Percentiles rank a stretch among this genome's conserved stretches.
Conservation (phyloP, 1,284 basidiomycete genomes). For the Apiotrichum montevideense region DNA sequence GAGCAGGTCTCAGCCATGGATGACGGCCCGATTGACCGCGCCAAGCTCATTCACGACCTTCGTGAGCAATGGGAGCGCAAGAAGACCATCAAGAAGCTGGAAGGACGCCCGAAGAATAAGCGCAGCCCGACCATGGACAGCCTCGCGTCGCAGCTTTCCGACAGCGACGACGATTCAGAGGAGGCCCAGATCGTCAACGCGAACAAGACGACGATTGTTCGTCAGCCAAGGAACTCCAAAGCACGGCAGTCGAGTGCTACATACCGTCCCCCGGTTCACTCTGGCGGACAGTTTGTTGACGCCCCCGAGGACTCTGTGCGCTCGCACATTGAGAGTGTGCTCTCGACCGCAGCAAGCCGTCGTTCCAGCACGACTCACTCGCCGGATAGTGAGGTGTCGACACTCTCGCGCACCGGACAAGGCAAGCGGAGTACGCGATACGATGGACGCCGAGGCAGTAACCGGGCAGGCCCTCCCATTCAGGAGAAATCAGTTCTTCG, state of each 20-base stretch:
- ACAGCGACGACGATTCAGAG: slow-evolving; percentile 42
- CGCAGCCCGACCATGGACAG: slow-evolving; percentile 35
- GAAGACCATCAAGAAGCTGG: slow-evolving; percentile 78
- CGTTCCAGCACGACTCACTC: background rate
- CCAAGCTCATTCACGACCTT: slow-evolving; percentile 70
- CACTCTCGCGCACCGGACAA: background rate
- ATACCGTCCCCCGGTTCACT: slow-evolving; percentile 18
- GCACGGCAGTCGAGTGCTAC: background rate
- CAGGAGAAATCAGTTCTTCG: slow-evolving; percentile 40
- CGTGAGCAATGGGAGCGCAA: slow-evolving; percentile 69
- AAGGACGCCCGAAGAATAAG: slow-evolving; percentile 51
- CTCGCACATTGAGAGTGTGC: slow-evolving; percentile 73
- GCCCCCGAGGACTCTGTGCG: slow-evolving; percentile 80
- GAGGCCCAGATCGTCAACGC: slow-evolving; percentile 42
- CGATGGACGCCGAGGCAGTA: slow-evolving; percentile 6
- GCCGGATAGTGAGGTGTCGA: no score
- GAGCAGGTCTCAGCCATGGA: slow-evolving; percentile 60
- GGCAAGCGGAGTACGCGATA: slow-evolving; percentile 24
- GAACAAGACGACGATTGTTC: slow-evolving; percentile 26
- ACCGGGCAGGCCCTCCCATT: slow-evolving; percentile 26
- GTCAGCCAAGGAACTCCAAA: background rate
- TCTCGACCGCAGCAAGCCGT: slow-evolving; percentile 51
- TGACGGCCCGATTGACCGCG: slow-evolving; percentile 61
- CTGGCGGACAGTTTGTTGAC: slow-evolving; percentile 79
- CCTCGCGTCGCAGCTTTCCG: slow-evolving; percentile 21